These are phyloP conservation scores for Geotrichum ghanense DNA, from an alignment of 805 yeast genomes.

Conservation along the genomic window DNA sequence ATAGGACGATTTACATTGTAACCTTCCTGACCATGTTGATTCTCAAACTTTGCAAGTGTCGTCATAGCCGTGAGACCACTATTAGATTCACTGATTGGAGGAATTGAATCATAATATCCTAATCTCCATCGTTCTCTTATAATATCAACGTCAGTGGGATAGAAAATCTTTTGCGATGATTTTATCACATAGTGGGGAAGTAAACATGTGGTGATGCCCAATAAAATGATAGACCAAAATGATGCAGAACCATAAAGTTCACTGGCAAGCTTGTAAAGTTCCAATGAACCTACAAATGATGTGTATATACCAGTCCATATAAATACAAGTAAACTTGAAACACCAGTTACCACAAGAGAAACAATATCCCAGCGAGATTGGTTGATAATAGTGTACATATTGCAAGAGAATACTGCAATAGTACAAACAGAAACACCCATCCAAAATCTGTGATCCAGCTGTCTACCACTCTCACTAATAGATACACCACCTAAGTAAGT, in stretches of 20 bases:
- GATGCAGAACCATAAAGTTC: slow-evolving; percentile 48
- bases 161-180: slow-evolving; percentile 37
- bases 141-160: slow-evolving; percentile 59
- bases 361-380: slow-evolving; percentile 77
- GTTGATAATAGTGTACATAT: slow-evolving; percentile 52
- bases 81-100: background rate
- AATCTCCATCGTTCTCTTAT: slow-evolving; percentile 47
- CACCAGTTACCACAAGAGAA: slow-evolving; percentile 36
- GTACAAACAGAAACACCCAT: slow-evolving; percentile 54
- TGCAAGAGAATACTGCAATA: slow-evolving; percentile 52
- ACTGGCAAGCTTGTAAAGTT: slow-evolving; percentile 54
- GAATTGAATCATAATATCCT: slow-evolving; percentile 34
- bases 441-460: slow-evolving; percentile 57
- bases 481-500: slow-evolving; percentile 35
- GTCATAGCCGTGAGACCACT: background rate
- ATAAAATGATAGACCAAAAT: slow-evolving; percentile 55
- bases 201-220: slow-evolving; percentile 43
- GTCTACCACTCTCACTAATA: slow-evolving; percentile 36
- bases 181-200: slow-evolving; percentile 51
- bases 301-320: slow-evolving; percentile 82
- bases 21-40: background rate
- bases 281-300: slow-evolving; percentile 36
- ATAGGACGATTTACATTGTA: slow-evolving; percentile 8
- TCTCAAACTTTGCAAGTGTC: background rate
- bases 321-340: slow-evolving; percentile 48